Evolutionary conservation across 2,329 filamentous ascomycete species (phyloP).

Genomic region (Penicillium sp.): DNA sequence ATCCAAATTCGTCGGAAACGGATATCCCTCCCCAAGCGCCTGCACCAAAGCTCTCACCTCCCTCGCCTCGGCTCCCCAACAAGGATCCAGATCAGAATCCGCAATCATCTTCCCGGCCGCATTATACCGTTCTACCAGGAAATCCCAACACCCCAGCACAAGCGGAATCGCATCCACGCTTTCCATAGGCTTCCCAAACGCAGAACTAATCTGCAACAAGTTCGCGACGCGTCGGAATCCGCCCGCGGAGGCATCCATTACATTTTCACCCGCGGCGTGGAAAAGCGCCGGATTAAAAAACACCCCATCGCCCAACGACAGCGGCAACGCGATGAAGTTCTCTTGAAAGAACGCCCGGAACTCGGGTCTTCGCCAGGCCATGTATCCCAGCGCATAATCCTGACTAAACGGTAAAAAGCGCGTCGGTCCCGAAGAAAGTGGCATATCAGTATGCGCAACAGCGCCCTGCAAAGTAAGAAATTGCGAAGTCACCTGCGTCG

Average conservation of each 20-base stretch:
- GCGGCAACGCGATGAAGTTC: constrained; percentile 59
- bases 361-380: constrained; percentile 61
- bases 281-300: constrained; percentile 70
- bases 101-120: constrained; percentile 29
- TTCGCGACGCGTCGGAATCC: constrained; percentile 64
- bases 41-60: constrained; percentile 56
- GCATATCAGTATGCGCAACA: constrained; percentile 67
- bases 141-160: constrained; percentile 60
- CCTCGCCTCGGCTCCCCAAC: constrained; percentile 34
- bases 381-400: constrained; percentile 61
- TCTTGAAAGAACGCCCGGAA: constrained; percentile 62
- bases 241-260: constrained; percentile 33
- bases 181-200: constrained; percentile 71
- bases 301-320: constrained; percentile 63
- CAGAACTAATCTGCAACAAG: constrained; percentile 65
- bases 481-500: constrained; percentile 61
- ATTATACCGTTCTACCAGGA: constrained; percentile 59
- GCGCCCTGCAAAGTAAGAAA: constrained; percentile 68
- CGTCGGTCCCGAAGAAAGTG: constrained; percentile 64
- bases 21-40: constrained; percentile 64
- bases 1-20: constrained; percentile 68
- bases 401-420: constrained; percentile 67
- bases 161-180: constrained; percentile 60
- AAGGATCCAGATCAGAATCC: constrained; percentile 20
- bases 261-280: constrained; percentile 67